Conservation (phyloP, 805 yeast species). For the Dipodascus albidus region DNA sequence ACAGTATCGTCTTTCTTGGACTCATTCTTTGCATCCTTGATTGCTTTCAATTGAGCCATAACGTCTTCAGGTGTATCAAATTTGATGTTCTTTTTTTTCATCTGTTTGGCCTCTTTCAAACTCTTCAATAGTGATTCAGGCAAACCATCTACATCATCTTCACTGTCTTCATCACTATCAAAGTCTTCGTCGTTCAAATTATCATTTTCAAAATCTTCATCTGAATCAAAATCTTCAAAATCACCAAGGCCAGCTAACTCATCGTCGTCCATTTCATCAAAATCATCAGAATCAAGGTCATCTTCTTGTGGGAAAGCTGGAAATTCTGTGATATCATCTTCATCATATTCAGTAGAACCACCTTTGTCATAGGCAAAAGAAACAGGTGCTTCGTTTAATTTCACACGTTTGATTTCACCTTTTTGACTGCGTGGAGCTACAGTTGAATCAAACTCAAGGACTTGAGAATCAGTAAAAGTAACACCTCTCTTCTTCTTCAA, state of each 20-base stretch:
- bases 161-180: neutral
- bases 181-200: neutral
- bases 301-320: constrained; percentile 1
- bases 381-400: neutral
- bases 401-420: neutral
- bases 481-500: neutral
- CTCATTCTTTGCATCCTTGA: neutral
- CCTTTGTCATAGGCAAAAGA: neutral
- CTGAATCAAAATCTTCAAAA: neutral
- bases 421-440: neutral
- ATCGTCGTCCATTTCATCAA: neutral
- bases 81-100: neutral
- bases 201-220: neutral
- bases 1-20: constrained; percentile 6
- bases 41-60: neutral
- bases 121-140: neutral
- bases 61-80: neutral
- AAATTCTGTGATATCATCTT: neutral
- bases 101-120: neutral
- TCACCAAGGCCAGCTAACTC: neutral
- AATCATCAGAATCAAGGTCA: neutral
- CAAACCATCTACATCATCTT: neutral
- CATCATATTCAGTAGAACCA: neutral
- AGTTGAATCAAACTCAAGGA: neutral
- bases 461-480: neutral